Conservation (phyloP, 2,329 filamentous ascomycete species). For the Hymenoscyphus scutula region DNA sequence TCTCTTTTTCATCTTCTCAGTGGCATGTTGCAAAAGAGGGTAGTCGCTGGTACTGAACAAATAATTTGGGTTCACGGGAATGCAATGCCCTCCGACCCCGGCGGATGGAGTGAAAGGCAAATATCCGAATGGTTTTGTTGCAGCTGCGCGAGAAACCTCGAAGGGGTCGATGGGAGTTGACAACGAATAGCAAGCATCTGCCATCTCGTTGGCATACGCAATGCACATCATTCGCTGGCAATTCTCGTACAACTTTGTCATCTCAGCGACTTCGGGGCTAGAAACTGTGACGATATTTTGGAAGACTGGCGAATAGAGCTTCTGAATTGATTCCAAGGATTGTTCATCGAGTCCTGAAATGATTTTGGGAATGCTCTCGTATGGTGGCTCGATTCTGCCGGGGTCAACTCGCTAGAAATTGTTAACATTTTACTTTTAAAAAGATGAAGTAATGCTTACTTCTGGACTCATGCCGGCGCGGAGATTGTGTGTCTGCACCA, state of each 20-base stretch:
- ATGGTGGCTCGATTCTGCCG: conserved; percentile 43
- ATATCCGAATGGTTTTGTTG: conserved; percentile 54
- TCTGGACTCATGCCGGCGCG: conserved; percentile 50
- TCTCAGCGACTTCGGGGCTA: conserved; percentile 54
- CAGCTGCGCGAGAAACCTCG: conserved; percentile 49
- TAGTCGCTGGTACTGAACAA: conserved; percentile 48
- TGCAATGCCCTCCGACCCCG: conserved; percentile 56
- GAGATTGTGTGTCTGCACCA: conserved; percentile 43
- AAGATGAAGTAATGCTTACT: neutral
- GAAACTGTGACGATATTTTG: conserved; percentile 48
- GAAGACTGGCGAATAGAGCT: conserved; percentile 48
- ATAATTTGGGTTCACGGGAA: conserved; percentile 55
- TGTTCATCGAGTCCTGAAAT: conserved; percentile 51
- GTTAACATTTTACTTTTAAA: neutral
- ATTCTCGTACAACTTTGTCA: conserved; percentile 58
- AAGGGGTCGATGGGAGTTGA: conserved; percentile 47
- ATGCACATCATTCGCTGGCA: conserved; percentile 56
- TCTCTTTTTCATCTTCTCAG: conserved; percentile 10
- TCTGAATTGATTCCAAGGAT: conserved; percentile 44
- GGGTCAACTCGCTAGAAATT: conserved; percentile 48
- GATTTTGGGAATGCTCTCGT: conserved; percentile 50
- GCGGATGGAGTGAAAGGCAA: conserved; percentile 46
- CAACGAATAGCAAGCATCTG: conserved; percentile 45
- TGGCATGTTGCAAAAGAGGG: conserved; percentile 42
- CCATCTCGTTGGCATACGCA: conserved; percentile 56